A percentile compares a stretch with the other conserved stretches of the same genome.
phyloP scores from a whole-genome alignment of 164 flowering plant genomes.

The Macadamia integrifolia region DNA sequence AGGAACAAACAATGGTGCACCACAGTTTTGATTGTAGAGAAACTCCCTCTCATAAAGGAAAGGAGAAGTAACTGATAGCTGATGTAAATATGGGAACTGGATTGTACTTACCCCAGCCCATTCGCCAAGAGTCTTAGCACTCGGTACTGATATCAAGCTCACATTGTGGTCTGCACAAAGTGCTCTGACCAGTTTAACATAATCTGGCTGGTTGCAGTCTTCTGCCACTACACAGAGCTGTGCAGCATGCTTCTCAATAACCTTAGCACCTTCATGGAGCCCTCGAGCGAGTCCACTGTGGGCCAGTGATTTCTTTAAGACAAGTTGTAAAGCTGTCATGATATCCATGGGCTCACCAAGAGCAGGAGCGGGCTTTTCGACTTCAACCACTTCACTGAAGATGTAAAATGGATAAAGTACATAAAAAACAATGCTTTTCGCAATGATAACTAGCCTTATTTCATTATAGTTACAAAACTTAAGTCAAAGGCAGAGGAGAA shows the following conservation, averaged over 20 bases:
- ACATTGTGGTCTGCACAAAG: conserved; percentile 77
- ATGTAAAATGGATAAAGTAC: neutral
- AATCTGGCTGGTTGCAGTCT: conserved; percentile 74
- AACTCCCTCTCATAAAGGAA: no score
- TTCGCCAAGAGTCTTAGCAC: conserved; percentile 78
- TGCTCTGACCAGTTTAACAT: conserved; percentile 64
- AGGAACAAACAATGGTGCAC: no score
- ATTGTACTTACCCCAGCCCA: conserved; percentile 71
- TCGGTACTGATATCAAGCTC: conserved; percentile 57
- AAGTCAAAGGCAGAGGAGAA: neutral
- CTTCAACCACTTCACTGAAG: conserved; percentile 38
- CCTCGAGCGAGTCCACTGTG: conserved; percentile 66
- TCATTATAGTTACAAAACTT: no score
- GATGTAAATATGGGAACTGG: no score
- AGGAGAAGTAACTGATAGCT: no score
- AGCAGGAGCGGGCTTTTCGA: conserved; percentile 36
- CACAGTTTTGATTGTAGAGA: no score
- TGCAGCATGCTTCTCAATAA: conserved; percentile 74
- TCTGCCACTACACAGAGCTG: conserved; percentile 77
- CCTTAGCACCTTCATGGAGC: conserved; percentile 76
- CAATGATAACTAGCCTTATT: no score
- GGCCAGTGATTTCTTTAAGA: conserved; percentile 62
- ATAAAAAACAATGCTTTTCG: neutral
- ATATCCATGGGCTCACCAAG: conserved; percentile 60
- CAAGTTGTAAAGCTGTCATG: conserved; percentile 55